Evolutionary conservation across 352 stramenopile genomes (phyloP), one percentile per base, ranked within the genome.

Genomic region (Pythium sukuiense): DNA sequence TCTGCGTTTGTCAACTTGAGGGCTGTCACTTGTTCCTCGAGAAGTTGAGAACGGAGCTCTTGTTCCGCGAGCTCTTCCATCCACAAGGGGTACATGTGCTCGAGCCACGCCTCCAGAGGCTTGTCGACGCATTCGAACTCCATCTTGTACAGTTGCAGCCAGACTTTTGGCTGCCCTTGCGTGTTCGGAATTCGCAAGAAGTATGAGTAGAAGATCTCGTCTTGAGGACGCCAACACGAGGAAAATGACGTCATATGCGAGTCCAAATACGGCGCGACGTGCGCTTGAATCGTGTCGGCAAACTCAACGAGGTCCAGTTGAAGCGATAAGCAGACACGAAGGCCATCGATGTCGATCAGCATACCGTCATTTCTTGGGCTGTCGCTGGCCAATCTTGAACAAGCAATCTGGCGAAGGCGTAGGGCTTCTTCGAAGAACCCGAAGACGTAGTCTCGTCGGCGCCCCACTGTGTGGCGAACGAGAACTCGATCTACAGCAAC

Each of bases 381-480:
- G 5, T 60, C 29, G 3, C 1, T 13, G 27, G 20, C 3, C 3
- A 62, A 6, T 27, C 27, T 55, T 43, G 61, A 54, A 43, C 79
- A 87, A 16, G 71, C 72, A n/a, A 50, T 50, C 64, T 76, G 60
- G 8, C 86, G 74, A 11, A 83, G 68, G 1, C 67, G 63, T 6
- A 90, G 66, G 63, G 81, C 72, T 26, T 81, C 74, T 70, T 92
- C 86, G 59, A 91, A 91, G 24, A 91, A 85, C 11, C 86, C 84
- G 63, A 89, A 90, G 0, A 91, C 74, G 45, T 89, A 87, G 33
- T 89, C 73, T 1, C 32, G 24, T 1, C 79, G 67, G 14, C 81
- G 83, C 29, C 73, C 63, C 9, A 90, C 13, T 0, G 83, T 93
- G 37, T 87, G 82, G 0, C 76, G 69, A 4, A 91, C 76, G 6